Base-by-base conservation (phyloP, 208 protist species). In the Leishmania gerbilli region DNA sequence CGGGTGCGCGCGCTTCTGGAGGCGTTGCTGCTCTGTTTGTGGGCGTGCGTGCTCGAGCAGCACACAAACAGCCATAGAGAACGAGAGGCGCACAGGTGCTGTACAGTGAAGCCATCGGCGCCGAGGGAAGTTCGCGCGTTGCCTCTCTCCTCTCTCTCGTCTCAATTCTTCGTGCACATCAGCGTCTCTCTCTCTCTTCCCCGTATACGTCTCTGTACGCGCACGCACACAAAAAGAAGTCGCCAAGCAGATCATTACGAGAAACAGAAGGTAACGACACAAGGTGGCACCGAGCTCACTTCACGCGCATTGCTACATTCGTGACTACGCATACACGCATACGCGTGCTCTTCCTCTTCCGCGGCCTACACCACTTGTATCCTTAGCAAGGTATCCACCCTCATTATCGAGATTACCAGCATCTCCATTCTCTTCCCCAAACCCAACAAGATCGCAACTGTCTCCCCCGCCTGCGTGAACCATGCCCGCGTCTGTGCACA, bases 401-500 rank as follows among this genome's bases (percentile, higher is more conserved):
- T 64, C 42, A 4, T 74, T 15, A 13, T 53, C 24, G 17, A 42
- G 7, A 21, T 64, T 0, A 34, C 27, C 58, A 64, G 27, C 9
- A 64, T 24, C 4, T 34, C 58, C 31, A 17, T 67, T 67, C 1
- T 31, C 62, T 40, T 62, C 51, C 24, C 19, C 56, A 62, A 62
- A 62, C 27, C 56, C 24, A 62, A 31, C 56, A 62, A 3, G 27
- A n/a, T n/a, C 8, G 19, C 21, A 67, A 37, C 60, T 67, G n/a
- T 37, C n/a, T 37, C 60, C 13, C 19, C 4, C 13, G 62, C 13
- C 3, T 40, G 62, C 3, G 65, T 27, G 37, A n/a, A 80, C n/a
- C 21, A 85, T 85, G 81, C 81, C 76, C 0, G 15, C 77, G 1
- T 67, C 55, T 9, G 56, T 71, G 11, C n/a, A 64, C 71, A 80